phyloP scores from a whole-genome alignment of 805 yeast genomes.

The Pichia phayaonensis region DNA sequence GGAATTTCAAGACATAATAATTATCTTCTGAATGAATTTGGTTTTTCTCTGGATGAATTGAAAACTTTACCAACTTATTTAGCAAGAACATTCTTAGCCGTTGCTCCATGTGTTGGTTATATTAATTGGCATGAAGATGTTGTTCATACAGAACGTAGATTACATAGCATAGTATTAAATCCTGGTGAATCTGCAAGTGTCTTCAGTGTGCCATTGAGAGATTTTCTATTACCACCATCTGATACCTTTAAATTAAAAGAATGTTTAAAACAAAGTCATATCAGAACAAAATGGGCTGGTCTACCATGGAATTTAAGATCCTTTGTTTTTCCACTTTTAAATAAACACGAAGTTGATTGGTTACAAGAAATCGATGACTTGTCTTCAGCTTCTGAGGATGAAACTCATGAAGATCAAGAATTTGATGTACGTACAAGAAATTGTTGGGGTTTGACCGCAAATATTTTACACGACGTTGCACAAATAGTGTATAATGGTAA shows the following conservation, averaged over 20 bases:
- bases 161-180: conserved; percentile 38
- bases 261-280: conserved; percentile 28
- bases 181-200: conserved; percentile 73
- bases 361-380: conserved; percentile 51
- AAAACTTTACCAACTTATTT: conserved; percentile 69
- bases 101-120: conserved; percentile 71
- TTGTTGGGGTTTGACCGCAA: conserved; percentile 81
- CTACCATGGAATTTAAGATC: conserved; percentile 59
- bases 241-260: conserved; percentile 23
- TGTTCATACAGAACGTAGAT: conserved; percentile 21
- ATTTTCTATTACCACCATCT: conserved; percentile 37
- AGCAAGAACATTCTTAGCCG: conserved; percentile 75
- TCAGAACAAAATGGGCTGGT: conserved; percentile 59
- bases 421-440: conserved; percentile 47
- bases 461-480: conserved; percentile 66
- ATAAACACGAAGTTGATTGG: conserved; percentile 55
- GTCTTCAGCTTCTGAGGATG: conserved; percentile 48
- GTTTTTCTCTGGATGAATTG: conserved; percentile 53
- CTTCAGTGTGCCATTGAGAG: conserved; percentile 63
- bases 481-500: conserved; percentile 41
- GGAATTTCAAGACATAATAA: conserved; percentile 53
- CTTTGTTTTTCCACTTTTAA: conserved; percentile 50
- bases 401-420: conserved; percentile 28
- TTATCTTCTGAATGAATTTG: conserved; percentile 35
- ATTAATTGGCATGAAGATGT: conserved; percentile 35